These are phyloP conservation scores for Gynostemma pentaphyllum DNA, from an alignment of 306 rosid species.

Conservation along the genomic window DNA sequence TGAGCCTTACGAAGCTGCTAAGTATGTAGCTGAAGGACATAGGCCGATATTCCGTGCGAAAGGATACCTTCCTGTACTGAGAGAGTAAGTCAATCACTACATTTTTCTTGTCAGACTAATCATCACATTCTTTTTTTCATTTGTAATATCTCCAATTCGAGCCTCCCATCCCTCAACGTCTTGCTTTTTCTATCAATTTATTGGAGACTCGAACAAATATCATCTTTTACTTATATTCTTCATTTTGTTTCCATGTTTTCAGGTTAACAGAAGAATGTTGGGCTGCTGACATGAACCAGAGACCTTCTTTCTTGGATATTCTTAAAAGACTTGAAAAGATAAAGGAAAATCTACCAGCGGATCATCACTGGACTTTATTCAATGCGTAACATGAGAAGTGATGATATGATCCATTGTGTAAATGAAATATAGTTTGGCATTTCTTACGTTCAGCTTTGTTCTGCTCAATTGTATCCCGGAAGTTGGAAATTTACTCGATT, in stretches of 20 bases:
- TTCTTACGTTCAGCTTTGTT: constrained; percentile 5
- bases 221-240: background rate
- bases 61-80: constrained; percentile 45
- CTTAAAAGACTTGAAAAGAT: constrained; percentile 68
- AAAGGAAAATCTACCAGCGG: constrained; percentile 54
- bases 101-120: background rate
- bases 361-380: constrained; percentile 67
- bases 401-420: background rate
- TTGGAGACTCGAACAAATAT: background rate
- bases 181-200: background rate
- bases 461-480: background rate
- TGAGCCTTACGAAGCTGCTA: constrained; percentile 89
- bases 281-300: constrained; percentile 54
- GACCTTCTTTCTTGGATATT: constrained; percentile 80
- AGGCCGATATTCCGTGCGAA: constrained; percentile 60
- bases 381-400: constrained; percentile 20
- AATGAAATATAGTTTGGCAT: background rate
- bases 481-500: background rate
- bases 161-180: background rate
- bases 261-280: constrained; percentile 76
- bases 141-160: background rate
- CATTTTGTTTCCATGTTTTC: constrained; percentile 8
- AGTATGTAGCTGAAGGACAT: constrained; percentile 71
- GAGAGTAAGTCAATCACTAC: constrained; percentile 43
- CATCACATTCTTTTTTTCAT: background rate